These are phyloP conservation scores for Cardamine chenopodiifolia DNA, from an alignment of 345 rosid genomes.

Conservation along the genomic window DNA sequence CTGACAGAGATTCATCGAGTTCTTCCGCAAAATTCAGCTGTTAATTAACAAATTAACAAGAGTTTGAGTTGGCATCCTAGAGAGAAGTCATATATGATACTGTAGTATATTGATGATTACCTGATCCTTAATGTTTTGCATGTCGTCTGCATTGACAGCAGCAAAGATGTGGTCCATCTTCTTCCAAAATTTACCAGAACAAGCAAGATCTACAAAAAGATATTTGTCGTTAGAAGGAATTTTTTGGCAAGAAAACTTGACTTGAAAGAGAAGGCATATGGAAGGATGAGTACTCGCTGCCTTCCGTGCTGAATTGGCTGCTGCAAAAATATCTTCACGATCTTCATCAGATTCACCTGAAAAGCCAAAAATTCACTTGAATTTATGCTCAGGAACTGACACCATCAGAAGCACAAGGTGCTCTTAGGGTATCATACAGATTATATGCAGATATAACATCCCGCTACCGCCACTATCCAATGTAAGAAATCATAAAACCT, in stretches of 20 bases:
- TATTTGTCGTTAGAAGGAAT: slow-evolving; percentile 24
- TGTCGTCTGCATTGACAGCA: slow-evolving; percentile 63
- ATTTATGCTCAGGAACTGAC: slow-evolving; percentile 16
- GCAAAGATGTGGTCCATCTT: slow-evolving; percentile 77
- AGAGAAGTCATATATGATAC: slow-evolving; percentile 15
- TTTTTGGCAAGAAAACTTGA: slow-evolving; percentile 18
- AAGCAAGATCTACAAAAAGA: slow-evolving; percentile 62
- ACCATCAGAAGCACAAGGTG: slow-evolving; percentile 23
- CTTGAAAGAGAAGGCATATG: slow-evolving; percentile 28
- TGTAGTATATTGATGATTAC: slow-evolving; percentile 43
- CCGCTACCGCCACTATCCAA: slow-evolving; percentile 15
- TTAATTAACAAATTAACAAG: slow-evolving; percentile 27
- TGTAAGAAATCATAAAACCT: not conserved
- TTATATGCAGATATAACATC: slow-evolving; percentile 17
- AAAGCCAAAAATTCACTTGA: slow-evolving; percentile 14
- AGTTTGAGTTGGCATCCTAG: slow-evolving; percentile 13
- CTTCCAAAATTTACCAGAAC: slow-evolving; percentile 82
- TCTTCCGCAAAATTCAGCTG: slow-evolving; percentile 76
- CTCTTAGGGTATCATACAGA: slow-evolving; percentile 9
- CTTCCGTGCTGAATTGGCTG: slow-evolving; percentile 79
- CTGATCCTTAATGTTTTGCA: slow-evolving; percentile 78
- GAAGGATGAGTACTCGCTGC: slow-evolving; percentile 59
- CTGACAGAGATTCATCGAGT: slow-evolving; percentile 67
- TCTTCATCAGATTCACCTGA: slow-evolving; percentile 92
- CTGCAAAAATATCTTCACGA: slow-evolving; percentile 76